phyloP scores from a whole-genome alignment of 805 yeast genomes.

The Komagataella ulmi region DNA sequence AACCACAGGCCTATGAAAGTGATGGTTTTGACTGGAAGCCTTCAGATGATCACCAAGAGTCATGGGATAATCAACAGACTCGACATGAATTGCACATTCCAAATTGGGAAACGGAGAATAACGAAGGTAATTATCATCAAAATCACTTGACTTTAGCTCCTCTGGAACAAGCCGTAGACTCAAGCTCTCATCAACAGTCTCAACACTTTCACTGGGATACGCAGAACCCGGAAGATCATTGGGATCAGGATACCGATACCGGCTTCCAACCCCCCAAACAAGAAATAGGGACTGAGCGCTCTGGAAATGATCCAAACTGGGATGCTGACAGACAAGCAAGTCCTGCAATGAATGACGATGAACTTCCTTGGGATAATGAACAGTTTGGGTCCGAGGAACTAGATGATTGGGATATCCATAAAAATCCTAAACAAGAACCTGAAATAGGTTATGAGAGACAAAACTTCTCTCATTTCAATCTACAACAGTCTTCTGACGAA shows the following conservation, averaged over 20 bases:
- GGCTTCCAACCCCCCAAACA: not conserved
- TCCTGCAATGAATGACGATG: conserved; percentile 8
- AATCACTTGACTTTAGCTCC: not conserved
- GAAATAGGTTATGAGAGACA: not conserved
- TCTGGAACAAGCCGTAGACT: not conserved
- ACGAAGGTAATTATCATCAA: not conserved
- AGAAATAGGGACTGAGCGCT: not conserved
- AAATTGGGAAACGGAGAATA: not conserved
- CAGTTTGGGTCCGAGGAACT: conserved; percentile 2
- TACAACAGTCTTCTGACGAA: not conserved
- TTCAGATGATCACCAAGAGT: not conserved
- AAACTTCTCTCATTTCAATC: not conserved
- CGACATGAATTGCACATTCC: not conserved
- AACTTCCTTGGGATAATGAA: conserved; percentile 9
- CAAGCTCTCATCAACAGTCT: not conserved
- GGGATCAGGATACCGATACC: not conserved
- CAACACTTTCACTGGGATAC: not conserved
- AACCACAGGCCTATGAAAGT: not conserved
- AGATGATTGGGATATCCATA: not conserved
- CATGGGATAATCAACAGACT: not conserved
- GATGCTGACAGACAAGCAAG: not conserved
- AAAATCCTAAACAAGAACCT: not conserved
- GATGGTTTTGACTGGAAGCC: not conserved
- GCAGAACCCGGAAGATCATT: not conserved
- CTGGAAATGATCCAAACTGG: not conserved